phyloP scores from a whole-genome alignment of 2,329 filamentous ascomycete genomes.

The Claviceps pazoutovae region DNA sequence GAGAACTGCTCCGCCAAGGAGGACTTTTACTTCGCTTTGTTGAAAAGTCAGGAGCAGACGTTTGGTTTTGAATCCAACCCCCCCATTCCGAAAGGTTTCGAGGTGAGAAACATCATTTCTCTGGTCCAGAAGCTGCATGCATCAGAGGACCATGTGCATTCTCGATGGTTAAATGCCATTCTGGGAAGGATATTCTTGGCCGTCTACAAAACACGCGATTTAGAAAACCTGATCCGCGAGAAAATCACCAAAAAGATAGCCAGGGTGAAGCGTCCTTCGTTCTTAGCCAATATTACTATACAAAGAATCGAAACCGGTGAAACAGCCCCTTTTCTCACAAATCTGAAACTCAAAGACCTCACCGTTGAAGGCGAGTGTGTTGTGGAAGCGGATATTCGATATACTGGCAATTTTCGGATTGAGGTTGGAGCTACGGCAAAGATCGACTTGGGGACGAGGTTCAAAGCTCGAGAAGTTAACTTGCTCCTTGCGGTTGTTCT shows the following conservation, averaged over 20 bases:
- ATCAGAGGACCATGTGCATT: conserved; percentile 80
- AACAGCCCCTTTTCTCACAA: conserved; percentile 76
- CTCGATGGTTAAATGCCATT: conserved; percentile 85
- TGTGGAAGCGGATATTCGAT: conserved; percentile 75
- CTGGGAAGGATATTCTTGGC: conserved; percentile 79
- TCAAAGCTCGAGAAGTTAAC: conserved; percentile 83
- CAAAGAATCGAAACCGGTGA: conserved; percentile 76
- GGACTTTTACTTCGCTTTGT: conserved; percentile 89
- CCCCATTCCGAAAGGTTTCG: conserved; percentile 62
- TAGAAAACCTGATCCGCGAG: conserved; percentile 64
- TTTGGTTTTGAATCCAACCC: conserved; percentile 38
- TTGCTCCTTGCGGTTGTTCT: conserved; percentile 75
- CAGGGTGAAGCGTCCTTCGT: conserved; percentile 79
- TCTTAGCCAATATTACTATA: conserved; percentile 74
- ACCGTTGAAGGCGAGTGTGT: conserved; percentile 84
- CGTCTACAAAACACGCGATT: conserved; percentile 68
- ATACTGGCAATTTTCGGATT: conserved; percentile 76
- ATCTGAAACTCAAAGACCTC: conserved; percentile 74
- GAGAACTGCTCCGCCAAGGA: conserved; percentile 95
- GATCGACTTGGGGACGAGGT: conserved; percentile 75
- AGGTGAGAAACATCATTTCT: conserved; percentile 74
- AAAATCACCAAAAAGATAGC: conserved; percentile 96
- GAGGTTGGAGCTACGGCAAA: conserved; percentile 88
- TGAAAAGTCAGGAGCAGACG: conserved; percentile 68
- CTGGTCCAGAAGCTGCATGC: conserved; percentile 85